Base-by-base conservation (phyloP, 331 rosid genomes). In the Quercus lobata region DNA sequence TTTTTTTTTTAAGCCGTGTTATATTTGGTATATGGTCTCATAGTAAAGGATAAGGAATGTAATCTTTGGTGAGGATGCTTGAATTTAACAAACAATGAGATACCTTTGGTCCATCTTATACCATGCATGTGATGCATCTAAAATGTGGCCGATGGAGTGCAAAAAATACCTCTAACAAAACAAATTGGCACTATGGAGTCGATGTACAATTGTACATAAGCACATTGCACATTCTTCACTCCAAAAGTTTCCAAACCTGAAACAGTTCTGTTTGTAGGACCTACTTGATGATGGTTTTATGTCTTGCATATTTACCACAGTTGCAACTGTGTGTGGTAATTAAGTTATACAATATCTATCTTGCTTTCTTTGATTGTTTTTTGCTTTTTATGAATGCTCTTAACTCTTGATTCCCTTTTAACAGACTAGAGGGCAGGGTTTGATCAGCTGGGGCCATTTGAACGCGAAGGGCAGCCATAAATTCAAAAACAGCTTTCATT, bases 401-500 rank as follows among this genome's bases (percentile, higher is more conserved):
- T 22, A 22, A 22, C 37, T 27, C 44, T 52, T 37, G 56, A 10
- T 32, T n/a, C 34, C n/a, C 18, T 8, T 16, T 46, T 15, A 66
- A 74, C 57, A 6, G 69, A 54, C 69, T 3, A 1, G 72, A 34
- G 27, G 53, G 53, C 74, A 63, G 56, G 16, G 62, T 17, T 70
- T 24, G 32, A 76, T 29, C 35, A 46, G 76, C 22, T 0, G 52
- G 73, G 32, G 30, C 81, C 72, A 18, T 75, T 75, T 53, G 55
- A 15, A 63, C 4, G 37, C 18, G 0, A 54, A 66, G 34, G 41
- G 71, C 54, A 46, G 79, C 63, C 76, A 80, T 81, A 84, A 56
- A 84, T 77, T 77, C 21, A 82, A 78, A 78, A 77, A 18, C 66
- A 76, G 56, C 84, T 57, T 75, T 78, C 57, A 80, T 56, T 79